A percentile compares a stretch with the other conserved stretches of the same genome.
These are phyloP conservation scores for Neonectria coccinea DNA, from an alignment of 2,329 filamentous ascomycete genomes.

Conservation along the genomic window DNA sequence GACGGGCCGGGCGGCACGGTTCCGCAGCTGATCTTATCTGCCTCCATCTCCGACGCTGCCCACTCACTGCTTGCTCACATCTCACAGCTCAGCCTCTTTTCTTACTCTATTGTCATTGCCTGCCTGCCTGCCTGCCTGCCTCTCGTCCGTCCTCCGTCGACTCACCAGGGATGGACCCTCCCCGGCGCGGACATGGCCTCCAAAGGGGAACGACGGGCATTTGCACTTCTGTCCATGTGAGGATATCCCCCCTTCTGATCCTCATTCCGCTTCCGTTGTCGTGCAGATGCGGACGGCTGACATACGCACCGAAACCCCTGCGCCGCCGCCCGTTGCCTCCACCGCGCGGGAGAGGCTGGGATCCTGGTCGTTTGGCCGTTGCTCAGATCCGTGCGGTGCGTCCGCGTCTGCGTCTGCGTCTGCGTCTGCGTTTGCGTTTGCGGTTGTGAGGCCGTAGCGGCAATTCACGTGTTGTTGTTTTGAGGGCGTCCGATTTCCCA, in stretches of 20 bases:
- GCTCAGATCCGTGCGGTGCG: conserved; percentile 25
- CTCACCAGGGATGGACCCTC: conserved; percentile 22
- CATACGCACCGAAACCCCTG: conserved; percentile 22
- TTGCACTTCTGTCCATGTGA: conserved; percentile 6
- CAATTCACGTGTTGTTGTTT: conserved; percentile 4
- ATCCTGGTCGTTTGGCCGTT: conserved; percentile 13
- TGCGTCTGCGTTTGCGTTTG: not conserved
- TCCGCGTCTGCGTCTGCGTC: not conserved
- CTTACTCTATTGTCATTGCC: not conserved
- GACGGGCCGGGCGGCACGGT: conserved; percentile 5
- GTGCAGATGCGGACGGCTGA: conserved; percentile 33
- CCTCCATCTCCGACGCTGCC: not conserved
- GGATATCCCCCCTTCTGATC: conserved; percentile 14
- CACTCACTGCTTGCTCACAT: not conserved
- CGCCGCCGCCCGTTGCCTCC: conserved; percentile 17
- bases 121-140: no score
- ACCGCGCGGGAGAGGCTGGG: conserved; percentile 20
- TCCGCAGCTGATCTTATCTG: conserved; percentile 5
- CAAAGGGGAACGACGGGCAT: conserved; percentile 23
- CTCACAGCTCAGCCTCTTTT: not conserved
- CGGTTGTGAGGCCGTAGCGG: not conserved
- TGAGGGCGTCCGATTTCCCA: not conserved
- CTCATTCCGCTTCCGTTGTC: conserved; percentile 30
- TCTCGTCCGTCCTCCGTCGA: conserved; percentile 1
- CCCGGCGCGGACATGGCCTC: conserved; percentile 19